phyloP scores from a whole-genome alignment of 2,329 filamentous ascomycete species.

The Aspergillus ustus region DNA sequence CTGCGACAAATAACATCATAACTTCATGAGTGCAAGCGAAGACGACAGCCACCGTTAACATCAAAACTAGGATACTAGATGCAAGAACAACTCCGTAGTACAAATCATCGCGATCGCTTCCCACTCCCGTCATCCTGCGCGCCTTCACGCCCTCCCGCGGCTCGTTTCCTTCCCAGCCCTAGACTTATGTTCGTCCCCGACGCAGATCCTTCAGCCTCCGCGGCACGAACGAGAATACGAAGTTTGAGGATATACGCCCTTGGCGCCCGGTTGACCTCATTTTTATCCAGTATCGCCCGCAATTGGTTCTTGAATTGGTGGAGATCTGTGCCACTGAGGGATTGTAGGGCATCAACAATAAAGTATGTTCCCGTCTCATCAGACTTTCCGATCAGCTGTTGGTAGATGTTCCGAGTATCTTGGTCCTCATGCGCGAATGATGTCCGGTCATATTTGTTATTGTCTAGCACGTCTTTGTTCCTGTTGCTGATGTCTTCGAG shows the following conservation, averaged over 20 bases:
- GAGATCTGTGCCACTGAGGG: conserved; percentile 37
- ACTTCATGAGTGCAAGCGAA: not conserved
- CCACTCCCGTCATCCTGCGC: conserved; percentile 29
- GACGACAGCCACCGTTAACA: not conserved
- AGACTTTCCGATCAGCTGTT: conserved; percentile 44
- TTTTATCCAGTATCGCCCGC: conserved; percentile 42
- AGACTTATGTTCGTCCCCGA: not conserved
- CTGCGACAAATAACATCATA: not conserved
- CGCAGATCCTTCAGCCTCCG: conserved; percentile 28
- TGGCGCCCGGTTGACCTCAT: conserved; percentile 49
- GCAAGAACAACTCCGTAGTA: not conserved
- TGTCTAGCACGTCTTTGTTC: conserved; percentile 46
- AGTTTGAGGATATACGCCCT: conserved; percentile 41
- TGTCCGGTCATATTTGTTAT: conserved; percentile 39
- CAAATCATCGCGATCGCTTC: conserved; percentile 39
- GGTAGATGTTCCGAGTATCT: conserved; percentile 49
- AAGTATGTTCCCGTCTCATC: conserved; percentile 39
- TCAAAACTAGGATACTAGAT: not conserved
- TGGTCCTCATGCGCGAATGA: conserved; percentile 43
- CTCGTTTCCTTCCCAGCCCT: conserved; percentile 38
- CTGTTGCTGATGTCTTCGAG: conserved; percentile 43
- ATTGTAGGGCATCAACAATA: conserved; percentile 45
- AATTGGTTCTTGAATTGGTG: conserved; percentile 36
- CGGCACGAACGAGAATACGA: conserved; percentile 34
- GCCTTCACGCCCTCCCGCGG: conserved; percentile 28